phyloP scores from a whole-genome alignment of 306 rosid species.

The Vigna radiata region DNA sequence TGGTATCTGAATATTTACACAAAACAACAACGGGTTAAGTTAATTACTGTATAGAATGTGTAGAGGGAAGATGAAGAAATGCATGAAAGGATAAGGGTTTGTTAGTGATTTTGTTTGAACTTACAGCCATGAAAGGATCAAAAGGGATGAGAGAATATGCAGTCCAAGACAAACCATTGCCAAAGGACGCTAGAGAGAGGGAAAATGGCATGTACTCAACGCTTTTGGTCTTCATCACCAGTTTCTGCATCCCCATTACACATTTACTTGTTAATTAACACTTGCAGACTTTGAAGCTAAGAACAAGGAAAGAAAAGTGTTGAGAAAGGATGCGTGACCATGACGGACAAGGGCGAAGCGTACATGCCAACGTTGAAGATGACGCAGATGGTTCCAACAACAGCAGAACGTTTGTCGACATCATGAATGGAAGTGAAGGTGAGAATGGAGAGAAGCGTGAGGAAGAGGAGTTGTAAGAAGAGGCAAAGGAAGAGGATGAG shows the following conservation, averaged over 20 bases:
- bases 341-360: constrained; percentile 75
- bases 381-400: constrained; percentile 71
- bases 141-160: constrained; percentile 71
- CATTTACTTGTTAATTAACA: neutral
- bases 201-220: constrained; percentile 84
- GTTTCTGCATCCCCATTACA: constrained; percentile 52
- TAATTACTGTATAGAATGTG: too few relatives aligned
- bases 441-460: constrained; percentile 45
- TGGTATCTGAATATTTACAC: constrained; percentile 60
- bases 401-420: constrained; percentile 49
- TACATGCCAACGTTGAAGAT: constrained; percentile 76
- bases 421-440: constrained; percentile 52
- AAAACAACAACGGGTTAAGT: too few relatives aligned
- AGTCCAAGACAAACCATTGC: constrained; percentile 76
- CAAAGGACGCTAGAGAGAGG: constrained; percentile 70
- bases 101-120: neutral
- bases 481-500: constrained; percentile 47
- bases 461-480: constrained; percentile 57
- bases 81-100: neutral
- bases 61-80: too few relatives aligned
- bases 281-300: too few relatives aligned
- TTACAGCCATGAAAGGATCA: constrained; percentile 72
- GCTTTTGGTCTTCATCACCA: constrained; percentile 79
- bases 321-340: constrained; percentile 45
- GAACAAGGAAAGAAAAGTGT: neutral